Base-by-base conservation (phyloP, 441 rosid species). In the Croton laevigatus region DNA sequence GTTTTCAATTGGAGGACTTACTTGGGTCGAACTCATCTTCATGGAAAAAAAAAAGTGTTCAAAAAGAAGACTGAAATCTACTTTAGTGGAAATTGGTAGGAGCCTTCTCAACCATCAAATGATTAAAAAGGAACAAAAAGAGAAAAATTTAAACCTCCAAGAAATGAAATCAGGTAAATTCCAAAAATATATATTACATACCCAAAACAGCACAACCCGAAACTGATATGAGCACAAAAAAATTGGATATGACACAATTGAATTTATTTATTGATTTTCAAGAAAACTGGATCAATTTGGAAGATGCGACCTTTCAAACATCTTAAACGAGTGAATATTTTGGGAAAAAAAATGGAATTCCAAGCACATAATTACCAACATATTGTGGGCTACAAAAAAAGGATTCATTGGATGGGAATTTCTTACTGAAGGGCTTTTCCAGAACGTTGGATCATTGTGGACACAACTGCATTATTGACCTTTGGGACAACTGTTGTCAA, bases 401-500 rank as follows among this genome's bases (percentile, higher is more conserved):
- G 16, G n/a, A n/a, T 11, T 38, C 44, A 19, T 34, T 61, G 3
- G 2, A 57, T 14, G 40, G 38, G 34, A 54, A 59, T 8, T 48
- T 73, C 86, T 80, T 81, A 92, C 97, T 73, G 84, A 51, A 92
- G 87, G 66, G 89, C 76, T 70, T 85, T 90, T 69, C 94, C 98
- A 66, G 98, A 93, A 44, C 93, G 88, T 49, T 89, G 93, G 76
- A 90, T 86, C 93, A 88, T 81, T 2, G 91, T 87, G 71, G 88
- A 83, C 45, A 92, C 93, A 72, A 89, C 88, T 4, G 87, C 88
- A 71, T 84, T 83, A 74, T 92, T 87, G 61, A 86, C 87, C 73
- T 80, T 82, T 0, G 89, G 91, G 19, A 87, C 85, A 73, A 85
- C 78, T 0, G 90, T 89, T 20, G 92, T 84, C 78, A 90, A 74